A percentile compares a stretch with the other conserved stretches of the same genome.
phyloP scores from a whole-genome alignment of 164 flowering plant species.

The Warburgia ugandensis region DNA sequence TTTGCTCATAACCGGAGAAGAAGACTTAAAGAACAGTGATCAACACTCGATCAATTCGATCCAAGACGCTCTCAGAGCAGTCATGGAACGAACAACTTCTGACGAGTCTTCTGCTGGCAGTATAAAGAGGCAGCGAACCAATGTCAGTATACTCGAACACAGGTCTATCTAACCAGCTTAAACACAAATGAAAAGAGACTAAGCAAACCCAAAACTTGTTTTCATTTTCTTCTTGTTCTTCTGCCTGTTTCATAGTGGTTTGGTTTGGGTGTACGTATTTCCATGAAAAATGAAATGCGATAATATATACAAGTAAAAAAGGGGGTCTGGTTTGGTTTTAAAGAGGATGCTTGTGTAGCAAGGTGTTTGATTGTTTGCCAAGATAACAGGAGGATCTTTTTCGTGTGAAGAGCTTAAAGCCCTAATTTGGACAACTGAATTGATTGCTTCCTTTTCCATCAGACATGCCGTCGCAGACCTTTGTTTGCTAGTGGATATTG shows the following conservation, averaged over 20 bases:
- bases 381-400: constrained; percentile 41
- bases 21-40: constrained; percentile 16
- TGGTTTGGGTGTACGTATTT: neutral
- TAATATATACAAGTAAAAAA: constrained; percentile 6
- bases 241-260: neutral
- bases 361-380: constrained; percentile 2
- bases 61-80: constrained; percentile 70
- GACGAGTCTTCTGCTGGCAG: constrained; percentile 59
- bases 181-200: neutral
- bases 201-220: neutral
- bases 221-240: neutral
- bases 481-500: neutral
- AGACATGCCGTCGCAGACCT: too few species aligned
- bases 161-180: constrained; percentile 29
- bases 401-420: constrained; percentile 44
- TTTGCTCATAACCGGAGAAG: constrained; percentile 57
- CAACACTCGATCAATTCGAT: constrained; percentile 42
- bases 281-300: neutral
- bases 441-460: constrained; percentile 3
- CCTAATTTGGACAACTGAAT: constrained; percentile 27
- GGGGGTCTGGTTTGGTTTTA: constrained; percentile 6
- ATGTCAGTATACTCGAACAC: constrained; percentile 41
- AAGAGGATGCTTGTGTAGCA: constrained; percentile 6
- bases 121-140: constrained; percentile 71
- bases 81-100: constrained; percentile 56